phyloP scores from a whole-genome alignment of 2,329 filamentous ascomycete species.

The Colletotrichum spinosum region DNA sequence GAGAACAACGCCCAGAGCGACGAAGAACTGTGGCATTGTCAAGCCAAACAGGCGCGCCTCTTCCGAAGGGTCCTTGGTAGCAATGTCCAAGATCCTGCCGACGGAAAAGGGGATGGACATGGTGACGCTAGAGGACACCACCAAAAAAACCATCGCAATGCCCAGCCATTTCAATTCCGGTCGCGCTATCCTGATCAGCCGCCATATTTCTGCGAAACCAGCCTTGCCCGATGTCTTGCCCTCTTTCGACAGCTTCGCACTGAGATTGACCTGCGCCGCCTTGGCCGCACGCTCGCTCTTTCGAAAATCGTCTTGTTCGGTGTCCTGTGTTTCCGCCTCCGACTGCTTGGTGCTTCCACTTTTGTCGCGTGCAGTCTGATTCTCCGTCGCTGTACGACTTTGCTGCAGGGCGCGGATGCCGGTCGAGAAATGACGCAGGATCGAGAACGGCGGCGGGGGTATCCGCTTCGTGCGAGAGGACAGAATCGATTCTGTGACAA shows the following conservation, averaged over 20 bases:
- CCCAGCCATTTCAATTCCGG: slow-evolving; percentile 84
- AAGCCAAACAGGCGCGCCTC: slow-evolving; percentile 83
- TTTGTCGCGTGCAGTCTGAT: background rate
- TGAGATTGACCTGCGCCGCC: slow-evolving; percentile 89
- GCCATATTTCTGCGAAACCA: slow-evolving; percentile 81
- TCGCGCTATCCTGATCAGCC: slow-evolving; percentile 87
- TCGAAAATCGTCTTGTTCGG: slow-evolving; percentile 60
- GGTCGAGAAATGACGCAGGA: slow-evolving; percentile 47
- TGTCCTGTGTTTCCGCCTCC: slow-evolving; percentile 45
- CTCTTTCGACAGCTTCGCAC: slow-evolving; percentile 88
- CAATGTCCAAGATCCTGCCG: slow-evolving; percentile 92
- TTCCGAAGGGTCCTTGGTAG: slow-evolving; percentile 77
- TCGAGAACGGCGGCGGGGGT: slow-evolving; percentile 1
- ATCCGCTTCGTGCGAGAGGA: slow-evolving; percentile 9
- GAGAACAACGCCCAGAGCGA: slow-evolving; percentile 80
- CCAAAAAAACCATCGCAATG: slow-evolving; percentile 84
- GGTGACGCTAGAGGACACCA: slow-evolving; percentile 91
- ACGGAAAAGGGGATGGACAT: slow-evolving; percentile 98
- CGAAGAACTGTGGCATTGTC: slow-evolving; percentile 88
- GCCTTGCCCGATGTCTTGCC: slow-evolving; percentile 69
- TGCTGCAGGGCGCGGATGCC: slow-evolving; percentile 41
- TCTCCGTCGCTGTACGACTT: slow-evolving; percentile 14
- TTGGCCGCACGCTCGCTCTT: slow-evolving; percentile 87
- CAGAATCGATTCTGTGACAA: background rate
- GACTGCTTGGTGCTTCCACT: slow-evolving; percentile 43